Base-by-base conservation (phyloP, 176 grass and related monocot species). In the Pontederia paniculata region DNA sequence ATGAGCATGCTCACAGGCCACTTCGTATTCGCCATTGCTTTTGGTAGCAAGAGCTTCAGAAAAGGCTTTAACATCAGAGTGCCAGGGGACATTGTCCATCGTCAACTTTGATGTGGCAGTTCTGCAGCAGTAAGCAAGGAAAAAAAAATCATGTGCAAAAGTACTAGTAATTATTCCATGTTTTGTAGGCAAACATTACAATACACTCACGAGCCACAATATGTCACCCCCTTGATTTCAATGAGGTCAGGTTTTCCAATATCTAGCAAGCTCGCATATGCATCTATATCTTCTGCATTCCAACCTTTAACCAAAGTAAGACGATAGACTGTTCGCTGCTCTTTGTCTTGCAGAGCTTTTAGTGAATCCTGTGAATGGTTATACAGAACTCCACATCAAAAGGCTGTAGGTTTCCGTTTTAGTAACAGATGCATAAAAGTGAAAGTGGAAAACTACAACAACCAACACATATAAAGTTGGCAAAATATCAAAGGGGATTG, bases 71-170 rank as follows among this genome's bases (percentile, higher is more conserved):
- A 97, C 93, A 65, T 97, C 93, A 74, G 83, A 69, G 42, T 97
- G 93, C 86, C 93, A 97, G 1, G 93, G 93, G 28, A 91, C 93
- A 81, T 97, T 97, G 57, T 97, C 93, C 93, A 91, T 97, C 48
- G 93, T 97, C 83, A 97, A 70, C 53, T 97, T 97, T 57, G 93
- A 97, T 37, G 93, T 90, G 52, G 83, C 77, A 45, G 93, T 87
- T 41, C 93, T 97, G 74, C 56, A 68, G 19, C n/a, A n/a, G 44
- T 45, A 11, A 70, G 13, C 15, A 74, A 21, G 43, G 37, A 52
- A 23, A 21, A 62, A 58, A 44, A 42, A 15, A 54, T 12, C 68
- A 69, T 5, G 17, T 1, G 28, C n/a, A 52, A 67, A 37, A 21
- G 6, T 23, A 66, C 17, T n/a, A 5, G 15, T 15, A 52, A 7